A percentile compares a stretch with the other conserved stretches of the same genome.
Evolutionary conservation across 1,139 yeast genomes (phyloP).

Genomic region (Blastobotrys persicus): DNA sequence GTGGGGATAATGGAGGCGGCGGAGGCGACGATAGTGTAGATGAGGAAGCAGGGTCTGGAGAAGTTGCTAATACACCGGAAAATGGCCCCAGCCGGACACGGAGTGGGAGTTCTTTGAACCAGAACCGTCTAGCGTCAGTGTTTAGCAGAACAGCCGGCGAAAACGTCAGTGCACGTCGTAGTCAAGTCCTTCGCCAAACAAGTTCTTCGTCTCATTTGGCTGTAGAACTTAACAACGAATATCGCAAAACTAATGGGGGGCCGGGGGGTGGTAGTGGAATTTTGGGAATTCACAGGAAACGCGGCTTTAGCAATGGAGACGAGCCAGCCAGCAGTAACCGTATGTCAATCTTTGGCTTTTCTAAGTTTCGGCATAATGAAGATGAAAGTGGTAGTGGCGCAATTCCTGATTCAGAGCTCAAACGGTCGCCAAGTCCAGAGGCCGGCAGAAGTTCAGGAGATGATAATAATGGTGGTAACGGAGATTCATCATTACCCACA

Average conservation of each 20-base stretch:
- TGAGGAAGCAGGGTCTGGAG: slow-evolving; percentile 28
- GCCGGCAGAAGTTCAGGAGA: not conserved
- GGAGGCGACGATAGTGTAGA: not conserved
- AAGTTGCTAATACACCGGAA: slow-evolving; percentile 53
- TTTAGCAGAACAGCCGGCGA: not conserved
- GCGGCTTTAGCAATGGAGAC: slow-evolving; percentile 10
- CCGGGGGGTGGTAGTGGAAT: slow-evolving; percentile 5
- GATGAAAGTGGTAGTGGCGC: not conserved
- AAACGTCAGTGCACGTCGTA: not conserved
- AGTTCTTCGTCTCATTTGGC: slow-evolving; percentile 9
- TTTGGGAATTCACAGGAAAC: slow-evolving; percentile 6
- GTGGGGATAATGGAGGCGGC: not conserved
- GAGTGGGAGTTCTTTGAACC: not conserved
- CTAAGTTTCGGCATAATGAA: not conserved
- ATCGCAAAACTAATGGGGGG: not conserved
- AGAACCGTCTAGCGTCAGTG: not conserved
- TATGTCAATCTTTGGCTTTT: not conserved
- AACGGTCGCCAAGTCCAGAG: not conserved
- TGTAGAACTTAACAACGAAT: slow-evolving; percentile 6
- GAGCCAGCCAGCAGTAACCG: slow-evolving; percentile 10
- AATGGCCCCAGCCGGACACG: slow-evolving; percentile 4
- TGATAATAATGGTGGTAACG: not conserved
- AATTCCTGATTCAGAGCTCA: not conserved
- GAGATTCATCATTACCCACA: not conserved
- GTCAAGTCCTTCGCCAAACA: slow-evolving; percentile 9